Base-by-base conservation (phyloP, 1,284 basidiomycete genomes). In the Vanrija pseudolonga region DNA sequence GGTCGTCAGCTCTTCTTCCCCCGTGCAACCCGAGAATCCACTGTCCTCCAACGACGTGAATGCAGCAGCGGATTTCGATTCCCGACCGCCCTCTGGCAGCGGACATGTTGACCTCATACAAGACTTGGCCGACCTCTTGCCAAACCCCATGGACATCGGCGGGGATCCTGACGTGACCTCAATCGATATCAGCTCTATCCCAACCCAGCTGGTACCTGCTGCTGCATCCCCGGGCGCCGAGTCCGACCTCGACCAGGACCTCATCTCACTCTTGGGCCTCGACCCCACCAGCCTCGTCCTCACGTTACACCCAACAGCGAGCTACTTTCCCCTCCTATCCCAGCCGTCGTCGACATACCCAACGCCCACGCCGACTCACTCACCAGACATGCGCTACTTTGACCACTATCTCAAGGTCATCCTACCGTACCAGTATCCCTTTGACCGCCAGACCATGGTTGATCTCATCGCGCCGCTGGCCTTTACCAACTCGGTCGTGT, bases 351-450 rank as follows among this genome's bases (percentile, higher is more conserved):
- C 28, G 7, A 17, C 39, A 2, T 19, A 7, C 12, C 7, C 20
- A 6, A 50, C 48, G 1, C 6, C 48, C 8, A 50, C 47, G 18
- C 12, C 48, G 1, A 22, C 44, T 6, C 36, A 45, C 9, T 23
- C 43, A 15, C 14, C 32, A 9, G 36, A 52, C 15, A 47, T 57
- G 28, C 51, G 54, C 6, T 69, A 64, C 49, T 57, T 69, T 23
- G 56, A 64, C 32, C 65, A 69, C 56, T 69, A 65, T 51, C 56
- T 65, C 26, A 61, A 54, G 19, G 61, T 64, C 18, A 63, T 69
- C 36, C 40, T 69, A n/a, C 67, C 67, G 3, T 47, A 63, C 14
- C 67, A 69, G 50, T 69, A 59, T 48, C 55, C 56, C 1, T 50
- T 62, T 39, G 59, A 55, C 18, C 60, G 60, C 5, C 51, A 48